phyloP scores from a whole-genome alignment of 108 stramenopile species.

The Skeletonema potamos region DNA sequence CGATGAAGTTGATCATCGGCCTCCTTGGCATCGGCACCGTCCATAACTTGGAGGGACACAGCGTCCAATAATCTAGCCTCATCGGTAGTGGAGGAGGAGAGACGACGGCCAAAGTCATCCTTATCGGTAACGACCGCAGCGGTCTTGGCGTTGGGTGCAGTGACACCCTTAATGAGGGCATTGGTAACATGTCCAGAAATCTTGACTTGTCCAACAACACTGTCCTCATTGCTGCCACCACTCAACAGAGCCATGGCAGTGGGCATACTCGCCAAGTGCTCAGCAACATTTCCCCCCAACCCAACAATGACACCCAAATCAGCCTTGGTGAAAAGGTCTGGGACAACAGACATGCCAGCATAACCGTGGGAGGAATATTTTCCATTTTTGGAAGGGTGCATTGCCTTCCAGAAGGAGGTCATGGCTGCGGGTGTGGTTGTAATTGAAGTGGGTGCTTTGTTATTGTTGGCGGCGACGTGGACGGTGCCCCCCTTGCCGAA shows the following conservation, averaged over 20 bases:
- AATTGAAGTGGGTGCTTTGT: slow-evolving; percentile 12
- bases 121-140: slow-evolving; percentile 4
- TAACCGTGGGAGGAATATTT: slow-evolving; percentile 44
- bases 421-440: slow-evolving; percentile 64
- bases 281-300: slow-evolving; percentile 51
- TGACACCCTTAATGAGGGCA: slow-evolving; percentile 17
- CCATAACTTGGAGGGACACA: slow-evolving; percentile 52
- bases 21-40: slow-evolving; percentile 38
- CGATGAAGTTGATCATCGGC: slow-evolving; percentile 59
- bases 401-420: slow-evolving; percentile 65
- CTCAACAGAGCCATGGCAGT: slow-evolving; percentile 46
- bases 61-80: slow-evolving; percentile 46
- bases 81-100: slow-evolving; percentile 34
- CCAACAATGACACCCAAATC: slow-evolving; percentile 75
- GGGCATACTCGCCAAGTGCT: slow-evolving; percentile 63
- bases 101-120: slow-evolving; percentile 17
- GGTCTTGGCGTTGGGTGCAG: slow-evolving; percentile 3
- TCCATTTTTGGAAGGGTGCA: slow-evolving; percentile 49
- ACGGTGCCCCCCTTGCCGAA: slow-evolving; percentile 72
- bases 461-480: slow-evolving; percentile 43
- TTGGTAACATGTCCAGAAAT: slow-evolving; percentile 44
- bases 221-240: slow-evolving; percentile 10
- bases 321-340: slow-evolving; percentile 75
- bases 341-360: slow-evolving; percentile 81
- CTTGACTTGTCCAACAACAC: slow-evolving; percentile 68